Percentiles rank a stretch among this genome's conserved stretches.
phyloP scores from a whole-genome alignment of 108 stramenopile species.

The Schizochytrium sp. region DNA sequence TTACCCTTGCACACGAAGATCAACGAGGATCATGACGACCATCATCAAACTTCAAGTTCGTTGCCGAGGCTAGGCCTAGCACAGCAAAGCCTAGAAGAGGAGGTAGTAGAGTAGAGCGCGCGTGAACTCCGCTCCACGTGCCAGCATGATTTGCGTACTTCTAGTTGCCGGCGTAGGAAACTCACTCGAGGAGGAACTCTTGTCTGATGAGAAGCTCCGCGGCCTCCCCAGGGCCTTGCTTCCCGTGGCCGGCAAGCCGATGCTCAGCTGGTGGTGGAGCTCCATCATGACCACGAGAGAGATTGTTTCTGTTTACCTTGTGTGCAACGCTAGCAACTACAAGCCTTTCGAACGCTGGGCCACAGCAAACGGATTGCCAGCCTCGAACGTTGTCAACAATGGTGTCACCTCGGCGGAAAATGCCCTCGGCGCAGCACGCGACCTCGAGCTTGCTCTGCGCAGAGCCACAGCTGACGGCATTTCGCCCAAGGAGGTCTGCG shows the following conservation, averaged over 20 bases:
- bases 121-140: no score
- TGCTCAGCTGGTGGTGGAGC: neutral
- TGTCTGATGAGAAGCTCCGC: neutral
- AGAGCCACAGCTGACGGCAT: neutral
- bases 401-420: neutral
- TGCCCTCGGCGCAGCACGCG: neutral
- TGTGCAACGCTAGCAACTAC: neutral
- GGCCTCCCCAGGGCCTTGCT: neutral
- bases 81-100: no score
- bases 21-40: no score
- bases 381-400: conserved; percentile 15
- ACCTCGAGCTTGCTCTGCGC: neutral
- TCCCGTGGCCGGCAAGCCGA: neutral
- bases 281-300: neutral
- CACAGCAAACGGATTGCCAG: neutral
- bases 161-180: neutral
- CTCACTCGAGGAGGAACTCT: neutral
- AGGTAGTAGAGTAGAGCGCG: no score
- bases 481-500: neutral
- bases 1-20: no score
- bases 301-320: conserved; percentile 2
- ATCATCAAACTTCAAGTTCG: no score
- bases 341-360: conserved; percentile 26
- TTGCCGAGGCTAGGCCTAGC: no score
- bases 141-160: neutral